Conservation (phyloP, 805 yeast species). For the Lipomyces sp. region DNA sequence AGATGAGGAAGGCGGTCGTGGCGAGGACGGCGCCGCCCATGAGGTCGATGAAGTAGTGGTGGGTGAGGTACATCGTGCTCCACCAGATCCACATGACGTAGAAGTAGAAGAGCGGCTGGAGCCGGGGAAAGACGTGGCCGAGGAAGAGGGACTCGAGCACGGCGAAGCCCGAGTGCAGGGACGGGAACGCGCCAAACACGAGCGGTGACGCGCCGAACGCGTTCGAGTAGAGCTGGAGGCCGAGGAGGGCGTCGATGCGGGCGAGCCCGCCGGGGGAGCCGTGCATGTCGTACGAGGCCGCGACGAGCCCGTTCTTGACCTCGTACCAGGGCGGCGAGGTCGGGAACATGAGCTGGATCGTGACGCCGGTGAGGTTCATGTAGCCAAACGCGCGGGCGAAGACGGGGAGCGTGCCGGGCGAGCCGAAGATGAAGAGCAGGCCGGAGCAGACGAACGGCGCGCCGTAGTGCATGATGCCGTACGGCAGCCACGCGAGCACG, state of each 20-base stretch:
- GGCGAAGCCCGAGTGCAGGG: constrained; percentile 91
- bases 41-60: constrained; percentile 90
- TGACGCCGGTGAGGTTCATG: constrained; percentile 85
- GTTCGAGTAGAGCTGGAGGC: constrained; percentile 77
- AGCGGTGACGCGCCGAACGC: constrained; percentile 84
- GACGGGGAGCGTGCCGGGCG: constrained; percentile 79
- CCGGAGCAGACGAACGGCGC: constrained; percentile 84
- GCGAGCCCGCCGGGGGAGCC: constrained; percentile 97
- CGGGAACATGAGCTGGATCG: constrained; percentile 78
- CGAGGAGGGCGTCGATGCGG: constrained; percentile 75
- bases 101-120: constrained; percentile 59
- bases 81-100: constrained; percentile 96
- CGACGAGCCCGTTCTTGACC: constrained; percentile 72
- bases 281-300: constrained; percentile 85
- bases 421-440: constrained; percentile 78
- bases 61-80: constrained; percentile 96
- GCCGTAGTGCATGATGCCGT: constrained; percentile 84
- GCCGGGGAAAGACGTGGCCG: constrained; percentile 74
- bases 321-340: constrained; percentile 99
- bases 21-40: constrained; percentile 87
- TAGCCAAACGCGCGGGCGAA: constrained; percentile 94
- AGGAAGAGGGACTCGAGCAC: constrained; percentile 90
- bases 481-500: constrained; percentile 92
- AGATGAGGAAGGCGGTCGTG: constrained; percentile 62
- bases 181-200: constrained; percentile 84